Percentiles rank a stretch among this genome's conserved stretches.
Evolutionary conservation across 2,329 filamentous ascomycete species (phyloP).

Genomic region (Calonectria leucothoes): DNA sequence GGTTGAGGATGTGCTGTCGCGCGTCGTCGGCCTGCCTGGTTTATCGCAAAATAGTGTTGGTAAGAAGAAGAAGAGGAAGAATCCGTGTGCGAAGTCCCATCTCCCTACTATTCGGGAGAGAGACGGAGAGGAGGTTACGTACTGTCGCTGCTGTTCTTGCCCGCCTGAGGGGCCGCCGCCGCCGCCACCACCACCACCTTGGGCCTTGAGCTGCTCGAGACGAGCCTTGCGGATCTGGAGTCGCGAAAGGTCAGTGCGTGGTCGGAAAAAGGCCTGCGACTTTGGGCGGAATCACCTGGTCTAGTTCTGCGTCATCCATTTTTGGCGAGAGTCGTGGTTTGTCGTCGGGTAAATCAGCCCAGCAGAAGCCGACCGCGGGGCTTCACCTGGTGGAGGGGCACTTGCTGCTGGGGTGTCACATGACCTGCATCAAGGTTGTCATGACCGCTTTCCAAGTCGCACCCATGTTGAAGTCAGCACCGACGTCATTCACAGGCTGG

Average conservation of each 20-base stretch:
- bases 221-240: slow-evolving; percentile 88
- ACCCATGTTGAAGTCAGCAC: background rate
- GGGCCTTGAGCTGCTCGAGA: slow-evolving; percentile 89
- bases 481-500: background rate
- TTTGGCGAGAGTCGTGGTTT: slow-evolving; percentile 25
- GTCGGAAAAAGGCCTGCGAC: too few species aligned
- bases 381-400: slow-evolving; percentile 41
- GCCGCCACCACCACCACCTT: slow-evolving; percentile 65
- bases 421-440: slow-evolving; percentile 24
- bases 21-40: slow-evolving; percentile 71
- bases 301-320: slow-evolving; percentile 59
- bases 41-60: background rate
- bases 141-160: slow-evolving; percentile 71
- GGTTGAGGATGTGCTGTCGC: slow-evolving; percentile 81
- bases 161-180: slow-evolving; percentile 54
- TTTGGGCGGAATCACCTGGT: slow-evolving; percentile 46
- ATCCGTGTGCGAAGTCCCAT: background rate
- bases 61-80: background rate
- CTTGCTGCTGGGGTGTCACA: slow-evolving; percentile 24
- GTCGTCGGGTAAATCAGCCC: slow-evolving; percentile 31
- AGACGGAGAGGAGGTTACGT: slow-evolving; percentile 19
- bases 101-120: too few species aligned
- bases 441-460: background rate
- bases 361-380: slow-evolving; percentile 34
- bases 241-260: background rate